Conservation (phyloP, 1,139 yeast genomes). For the Nematodospora anomalae region DNA sequence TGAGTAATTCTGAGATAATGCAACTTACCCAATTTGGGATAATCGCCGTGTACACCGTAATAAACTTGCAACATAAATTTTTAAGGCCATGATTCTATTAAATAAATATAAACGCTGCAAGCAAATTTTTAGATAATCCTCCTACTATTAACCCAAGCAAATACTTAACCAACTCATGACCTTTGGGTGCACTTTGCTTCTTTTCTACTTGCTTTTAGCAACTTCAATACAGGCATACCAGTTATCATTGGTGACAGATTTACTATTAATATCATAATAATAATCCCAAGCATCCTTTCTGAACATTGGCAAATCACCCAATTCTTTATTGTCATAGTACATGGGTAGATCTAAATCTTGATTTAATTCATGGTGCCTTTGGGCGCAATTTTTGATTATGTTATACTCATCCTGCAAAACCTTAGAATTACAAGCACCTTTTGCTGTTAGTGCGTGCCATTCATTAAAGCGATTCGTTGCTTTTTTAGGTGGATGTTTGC, state of each 20-base stretch:
- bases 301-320: conserved; percentile 31
- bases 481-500: conserved; percentile 24
- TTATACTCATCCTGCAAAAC: conserved; percentile 34
- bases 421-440: conserved; percentile 32
- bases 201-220: neutral
- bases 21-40: no score
- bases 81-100: no score
- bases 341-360: conserved; percentile 25
- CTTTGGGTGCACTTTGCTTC: neutral
- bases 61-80: no score
- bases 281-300: conserved; percentile 46
- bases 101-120: no score
- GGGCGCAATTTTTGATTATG: conserved; percentile 25
- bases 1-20: no score
- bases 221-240: conserved; percentile 25
- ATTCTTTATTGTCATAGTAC: conserved; percentile 20
- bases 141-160: conserved; percentile 21
- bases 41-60: no score
- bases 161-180: neutral
- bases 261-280: conserved; percentile 31
- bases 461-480: conserved; percentile 25
- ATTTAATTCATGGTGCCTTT: conserved; percentile 27
- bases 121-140: conserved; percentile 54
- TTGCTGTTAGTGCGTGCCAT: conserved; percentile 20
- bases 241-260: conserved; percentile 20